phyloP scores from a whole-genome alignment of 1,284 basidiomycete species.

The Ceratobasidium theobromae region DNA sequence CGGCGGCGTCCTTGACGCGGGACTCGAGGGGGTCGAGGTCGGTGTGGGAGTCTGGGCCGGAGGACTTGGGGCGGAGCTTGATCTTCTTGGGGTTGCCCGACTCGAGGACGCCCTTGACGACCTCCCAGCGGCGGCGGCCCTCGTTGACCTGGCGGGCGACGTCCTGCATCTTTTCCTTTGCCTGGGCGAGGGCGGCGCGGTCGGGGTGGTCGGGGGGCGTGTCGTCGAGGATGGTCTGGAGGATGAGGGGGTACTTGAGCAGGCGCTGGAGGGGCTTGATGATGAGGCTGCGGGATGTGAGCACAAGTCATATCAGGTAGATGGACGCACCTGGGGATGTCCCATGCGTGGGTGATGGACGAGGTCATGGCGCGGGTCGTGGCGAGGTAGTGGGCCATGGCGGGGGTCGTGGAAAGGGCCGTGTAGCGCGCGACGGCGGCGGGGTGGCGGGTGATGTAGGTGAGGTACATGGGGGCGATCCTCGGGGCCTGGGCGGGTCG shows the following conservation, averaged over 20 bases:
- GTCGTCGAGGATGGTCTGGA: conserved; percentile 74
- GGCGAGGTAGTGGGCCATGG: conserved; percentile 64
- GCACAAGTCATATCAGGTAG: background rate
- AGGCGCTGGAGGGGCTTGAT: conserved; percentile 84
- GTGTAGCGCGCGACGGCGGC: conserved; percentile 70
- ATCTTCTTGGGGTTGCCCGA: background rate
- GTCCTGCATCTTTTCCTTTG: conserved; percentile 69
- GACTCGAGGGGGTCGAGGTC: conserved; percentile 57
- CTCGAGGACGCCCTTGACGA: conserved; percentile 58
- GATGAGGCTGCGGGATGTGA: conserved; percentile 46
- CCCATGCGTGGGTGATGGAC: conserved; percentile 86
- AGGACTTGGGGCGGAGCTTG: background rate
- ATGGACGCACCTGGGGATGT: conserved; percentile 83
- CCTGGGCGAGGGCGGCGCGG: conserved; percentile 62
- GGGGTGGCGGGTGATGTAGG: conserved; percentile 86
- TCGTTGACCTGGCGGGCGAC: conserved; percentile 88
- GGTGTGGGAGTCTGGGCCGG: conserved; percentile 35
- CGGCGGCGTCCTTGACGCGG: conserved; percentile 55
- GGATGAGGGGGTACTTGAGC: conserved; percentile 87
- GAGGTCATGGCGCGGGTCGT: conserved; percentile 70
- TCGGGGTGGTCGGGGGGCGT: conserved; percentile 79
- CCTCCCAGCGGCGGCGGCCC: conserved; percentile 78
- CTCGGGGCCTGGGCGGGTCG: conserved; percentile 59
- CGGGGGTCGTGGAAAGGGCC: conserved; percentile 50
- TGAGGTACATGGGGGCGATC: conserved; percentile 76